Base-by-base conservation (phyloP, 2,329 filamentous ascomycete genomes). In the Neofusicoccum kwambonambiense region DNA sequence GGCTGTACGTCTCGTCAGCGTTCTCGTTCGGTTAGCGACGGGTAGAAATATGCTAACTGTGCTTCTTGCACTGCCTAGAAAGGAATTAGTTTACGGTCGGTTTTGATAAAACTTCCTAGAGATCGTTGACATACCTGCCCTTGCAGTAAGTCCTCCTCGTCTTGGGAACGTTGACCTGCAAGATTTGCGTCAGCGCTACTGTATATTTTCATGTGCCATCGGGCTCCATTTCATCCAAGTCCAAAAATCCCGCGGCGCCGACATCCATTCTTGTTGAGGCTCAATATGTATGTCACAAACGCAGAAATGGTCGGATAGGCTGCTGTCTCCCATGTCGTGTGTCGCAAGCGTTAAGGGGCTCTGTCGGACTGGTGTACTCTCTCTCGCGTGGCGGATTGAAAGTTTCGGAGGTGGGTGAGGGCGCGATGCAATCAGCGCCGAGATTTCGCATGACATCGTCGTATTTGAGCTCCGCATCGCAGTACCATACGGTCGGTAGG, bases 71-170 rank as follows among this genome's bases (percentile, higher is more conserved):
- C 79, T 92, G 89, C 87, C 90, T 93, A 22, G 22, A 22, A 22
- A 22, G 22, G 22, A 22, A 22, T 22, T 22, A 22, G 22, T 22
- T 22, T 22, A 22, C 22, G 22, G 22, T 22, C 22, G 22, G 22
- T 22, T 22, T 22, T 22, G 11, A 12, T 49, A 6, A 15, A 45
- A 22, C 35, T 1, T 0, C 12, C 34, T 19, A 31, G 76, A 81
- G 82, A 81, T 84, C 83, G 78, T 86, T 86, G 91, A 93, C 96
- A 79, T 92, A 89, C 87, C 90, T 93, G 87, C 91, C 91, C 88
- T 96, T 96, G 92, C 92, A 96, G 87, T 93, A 97, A 83, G 93
- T 97, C 86, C 92, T 91, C 81, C 93, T 89, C 82, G 93, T 97
- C 88, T 97, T 97, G 80, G 93, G 93, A 86, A 97, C 91, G 91